These are phyloP conservation scores for Primulina huaijiensis DNA, from an alignment of 257 asterid genomes.

Conservation along the genomic window DNA sequence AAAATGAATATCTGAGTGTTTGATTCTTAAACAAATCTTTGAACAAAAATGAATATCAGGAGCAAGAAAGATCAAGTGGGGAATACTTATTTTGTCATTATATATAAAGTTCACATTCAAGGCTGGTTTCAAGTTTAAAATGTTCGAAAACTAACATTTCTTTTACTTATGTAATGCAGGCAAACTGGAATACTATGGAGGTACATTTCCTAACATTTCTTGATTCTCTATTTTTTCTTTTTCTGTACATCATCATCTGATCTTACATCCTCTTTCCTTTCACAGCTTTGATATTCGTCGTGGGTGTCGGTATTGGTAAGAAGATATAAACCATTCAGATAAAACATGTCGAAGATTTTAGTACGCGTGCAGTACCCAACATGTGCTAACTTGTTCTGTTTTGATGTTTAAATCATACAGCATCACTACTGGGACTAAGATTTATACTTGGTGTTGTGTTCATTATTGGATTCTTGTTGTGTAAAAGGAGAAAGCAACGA, in stretches of 20 bases:
- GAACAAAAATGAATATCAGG: no score
- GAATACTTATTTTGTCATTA: no score
- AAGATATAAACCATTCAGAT: neutral
- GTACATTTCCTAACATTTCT: neutral
- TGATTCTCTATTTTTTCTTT: neutral
- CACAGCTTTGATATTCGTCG: neutral
- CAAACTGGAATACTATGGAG: neutral
- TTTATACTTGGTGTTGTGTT: slow-evolving; percentile 1
- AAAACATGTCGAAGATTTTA: neutral
- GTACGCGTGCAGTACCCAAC: neutral
- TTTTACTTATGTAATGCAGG: neutral
- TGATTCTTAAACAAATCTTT: no score
- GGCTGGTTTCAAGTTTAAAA: no score
- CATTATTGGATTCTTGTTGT: neutral
- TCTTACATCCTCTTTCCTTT: neutral
- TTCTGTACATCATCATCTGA: no score
- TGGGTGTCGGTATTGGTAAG: neutral
- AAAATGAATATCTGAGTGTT: no score
- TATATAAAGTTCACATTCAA: no score
- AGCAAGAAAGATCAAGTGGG: no score
- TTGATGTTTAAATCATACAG: neutral
- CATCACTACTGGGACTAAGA: neutral
- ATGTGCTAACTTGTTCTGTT: neutral
- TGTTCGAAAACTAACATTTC: neutral
- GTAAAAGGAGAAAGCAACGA: neutral